These are phyloP conservation scores for Aspergillus mulundensis DNA, from an alignment of 495 filamentous ascomycete species.

Conservation along the genomic window DNA sequence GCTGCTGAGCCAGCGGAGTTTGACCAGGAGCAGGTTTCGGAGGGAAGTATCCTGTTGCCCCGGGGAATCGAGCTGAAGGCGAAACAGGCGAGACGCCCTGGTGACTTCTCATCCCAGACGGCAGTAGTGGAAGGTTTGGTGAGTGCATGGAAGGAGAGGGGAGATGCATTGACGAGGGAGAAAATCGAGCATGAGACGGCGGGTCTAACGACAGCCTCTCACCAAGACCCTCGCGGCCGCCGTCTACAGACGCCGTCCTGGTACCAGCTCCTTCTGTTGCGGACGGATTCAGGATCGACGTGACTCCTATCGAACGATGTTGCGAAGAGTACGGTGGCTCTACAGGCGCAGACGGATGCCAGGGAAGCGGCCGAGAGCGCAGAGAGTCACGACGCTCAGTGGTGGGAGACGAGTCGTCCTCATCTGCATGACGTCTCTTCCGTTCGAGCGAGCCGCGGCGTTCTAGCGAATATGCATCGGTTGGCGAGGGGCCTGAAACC, in stretches of 20 bases:
- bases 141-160: slow-evolving; percentile 30
- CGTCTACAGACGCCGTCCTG: slow-evolving; percentile 13
- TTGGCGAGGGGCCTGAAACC: slow-evolving; percentile 27
- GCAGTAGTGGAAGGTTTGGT: slow-evolving; percentile 32
- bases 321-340: slow-evolving; percentile 34
- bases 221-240: slow-evolving; percentile 24
- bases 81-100: slow-evolving; percentile 64
- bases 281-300: slow-evolving; percentile 48
- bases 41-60: slow-evolving; percentile 32
- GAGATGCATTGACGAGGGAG: slow-evolving; percentile 31
- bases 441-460: slow-evolving; percentile 25
- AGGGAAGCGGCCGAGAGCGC: slow-evolving; percentile 34
- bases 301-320: slow-evolving; percentile 47
- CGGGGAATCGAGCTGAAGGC: slow-evolving; percentile 46
- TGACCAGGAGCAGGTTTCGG: slow-evolving; percentile 46
- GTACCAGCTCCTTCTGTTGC: slow-evolving; percentile 18
- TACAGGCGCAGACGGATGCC: slow-evolving; percentile 37
- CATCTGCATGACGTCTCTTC: slow-evolving; percentile 23
- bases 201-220: slow-evolving; percentile 22
- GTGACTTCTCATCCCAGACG: slow-evolving; percentile 38
- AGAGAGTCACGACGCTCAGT: slow-evolving; percentile 25
- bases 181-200: slow-evolving; percentile 30
- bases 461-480: slow-evolving; percentile 25
- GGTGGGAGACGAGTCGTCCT: slow-evolving; percentile 16
- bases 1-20: slow-evolving; percentile 40